phyloP scores from a whole-genome alignment of 768 basidiomycete species.

The Tricholoma saponaceum region DNA sequence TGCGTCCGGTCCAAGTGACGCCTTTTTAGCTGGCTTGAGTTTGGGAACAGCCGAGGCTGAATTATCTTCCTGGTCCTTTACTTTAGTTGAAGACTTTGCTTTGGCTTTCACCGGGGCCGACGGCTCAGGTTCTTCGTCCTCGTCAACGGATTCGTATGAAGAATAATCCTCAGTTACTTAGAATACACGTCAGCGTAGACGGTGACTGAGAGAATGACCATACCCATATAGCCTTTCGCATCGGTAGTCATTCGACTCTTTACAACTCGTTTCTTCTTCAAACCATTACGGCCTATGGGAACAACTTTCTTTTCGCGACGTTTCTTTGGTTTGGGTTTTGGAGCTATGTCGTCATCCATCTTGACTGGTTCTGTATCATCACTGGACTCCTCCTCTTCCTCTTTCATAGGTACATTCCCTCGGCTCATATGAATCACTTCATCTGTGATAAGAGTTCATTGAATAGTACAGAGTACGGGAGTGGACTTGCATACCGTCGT shows the following conservation, averaged over 20 bases:
- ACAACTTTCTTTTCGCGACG: constrained; percentile 52
- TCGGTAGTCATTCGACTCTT: constrained; percentile 55
- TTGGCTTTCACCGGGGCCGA: constrained; percentile 21
- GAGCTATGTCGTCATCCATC: constrained; percentile 31
- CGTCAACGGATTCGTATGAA: constrained; percentile 74
- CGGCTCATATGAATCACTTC: constrained; percentile 27
- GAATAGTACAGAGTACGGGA: neutral
- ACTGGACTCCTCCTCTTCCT: constrained; percentile 18
- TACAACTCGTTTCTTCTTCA: constrained; percentile 66
- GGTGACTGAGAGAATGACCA: constrained; percentile 12
- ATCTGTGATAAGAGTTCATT: constrained; percentile 20
- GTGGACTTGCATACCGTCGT: constrained; percentile 50
- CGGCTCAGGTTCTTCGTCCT: constrained; percentile 44
- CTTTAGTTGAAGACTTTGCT: constrained; percentile 15
- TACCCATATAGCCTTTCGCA: constrained; percentile 73
- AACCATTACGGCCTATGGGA: constrained; percentile 75
- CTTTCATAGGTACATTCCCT: constrained; percentile 8
- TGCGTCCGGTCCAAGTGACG: neutral
- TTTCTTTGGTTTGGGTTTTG: constrained; percentile 32
- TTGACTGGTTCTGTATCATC: constrained; percentile 31
- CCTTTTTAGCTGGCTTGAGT: constrained; percentile 6
- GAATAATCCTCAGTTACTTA: constrained; percentile 77
- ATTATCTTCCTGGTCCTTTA: constrained; percentile 16
- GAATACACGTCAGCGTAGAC: neutral
- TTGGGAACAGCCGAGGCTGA: constrained; percentile 5